phyloP scores from a whole-genome alignment of 2,329 filamentous ascomycete species.

The Colletotrichum lindemuthianum region DNA sequence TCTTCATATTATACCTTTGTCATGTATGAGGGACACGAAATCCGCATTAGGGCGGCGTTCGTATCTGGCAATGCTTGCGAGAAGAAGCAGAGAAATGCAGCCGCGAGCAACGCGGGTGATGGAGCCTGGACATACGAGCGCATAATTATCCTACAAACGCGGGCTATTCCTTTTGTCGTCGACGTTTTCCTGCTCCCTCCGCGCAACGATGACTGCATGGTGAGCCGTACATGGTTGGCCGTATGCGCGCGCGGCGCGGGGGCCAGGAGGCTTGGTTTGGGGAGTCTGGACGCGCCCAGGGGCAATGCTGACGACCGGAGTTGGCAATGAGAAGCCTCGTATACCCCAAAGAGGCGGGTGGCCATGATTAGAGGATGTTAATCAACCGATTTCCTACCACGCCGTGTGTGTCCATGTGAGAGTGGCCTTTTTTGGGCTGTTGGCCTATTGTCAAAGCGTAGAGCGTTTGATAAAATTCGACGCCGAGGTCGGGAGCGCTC shows the following conservation, averaged over 20 bases:
- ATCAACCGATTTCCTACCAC: slow-evolving; percentile 23
- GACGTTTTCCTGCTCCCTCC: slow-evolving; percentile 4
- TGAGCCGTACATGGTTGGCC: slow-evolving; percentile 11
- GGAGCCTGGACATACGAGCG: slow-evolving; percentile 33
- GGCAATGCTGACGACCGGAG: slow-evolving; percentile 32
- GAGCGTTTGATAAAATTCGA: too few relatives aligned
- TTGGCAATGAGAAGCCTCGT: slow-evolving; percentile 16
- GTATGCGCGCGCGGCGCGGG: background rate
- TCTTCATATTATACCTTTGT: slow-evolving; percentile 37
- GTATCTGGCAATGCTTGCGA: slow-evolving; percentile 34
- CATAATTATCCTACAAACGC: slow-evolving; percentile 30
- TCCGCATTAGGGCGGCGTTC: slow-evolving; percentile 33
- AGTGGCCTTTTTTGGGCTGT: too few relatives aligned
- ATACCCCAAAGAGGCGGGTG: slow-evolving; percentile 3
- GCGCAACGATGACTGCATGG: background rate
- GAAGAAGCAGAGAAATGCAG: slow-evolving; percentile 19
- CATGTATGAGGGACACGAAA: slow-evolving; percentile 37
- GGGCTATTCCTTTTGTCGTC: slow-evolving; percentile 33
- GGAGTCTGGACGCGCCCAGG: slow-evolving; percentile 28
- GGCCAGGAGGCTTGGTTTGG: slow-evolving; percentile 7
- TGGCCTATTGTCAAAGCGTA: too few relatives aligned
- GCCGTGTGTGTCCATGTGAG: background rate
- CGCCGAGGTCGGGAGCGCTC: too few relatives aligned
- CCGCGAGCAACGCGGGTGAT: slow-evolving; percentile 2
- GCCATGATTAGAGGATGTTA: slow-evolving; percentile 29